phyloP scores from a whole-genome alignment of 2,329 filamentous ascomycete species.

The Macrophomina tecta region DNA sequence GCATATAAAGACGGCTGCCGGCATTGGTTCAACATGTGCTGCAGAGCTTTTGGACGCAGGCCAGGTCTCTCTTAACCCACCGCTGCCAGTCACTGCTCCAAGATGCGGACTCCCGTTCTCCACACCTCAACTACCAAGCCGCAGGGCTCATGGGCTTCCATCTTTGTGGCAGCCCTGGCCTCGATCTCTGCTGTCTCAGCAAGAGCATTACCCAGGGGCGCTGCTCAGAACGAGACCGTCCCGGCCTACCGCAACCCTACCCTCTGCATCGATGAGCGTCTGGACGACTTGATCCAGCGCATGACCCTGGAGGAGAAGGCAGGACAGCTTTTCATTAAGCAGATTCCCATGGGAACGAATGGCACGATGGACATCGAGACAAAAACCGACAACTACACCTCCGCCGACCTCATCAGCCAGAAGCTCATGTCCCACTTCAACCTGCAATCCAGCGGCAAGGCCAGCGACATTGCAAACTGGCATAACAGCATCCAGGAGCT shows the following conservation, averaged over 20 bases:
- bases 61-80: not conserved
- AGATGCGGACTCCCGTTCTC: not conserved
- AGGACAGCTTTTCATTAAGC: constrained; percentile 55
- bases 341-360: constrained; percentile 41
- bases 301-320: constrained; percentile 59
- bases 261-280: constrained; percentile 52
- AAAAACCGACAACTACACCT: constrained; percentile 36
- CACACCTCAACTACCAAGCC: not conserved
- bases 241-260: constrained; percentile 46
- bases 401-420: constrained; percentile 37
- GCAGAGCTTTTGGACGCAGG: not conserved
- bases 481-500: constrained; percentile 51
- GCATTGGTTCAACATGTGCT: not conserved
- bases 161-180: not conserved
- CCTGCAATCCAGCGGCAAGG: constrained; percentile 46
- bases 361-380: constrained; percentile 38
- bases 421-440: constrained; percentile 56
- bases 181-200: constrained; percentile 1
- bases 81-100: not conserved
- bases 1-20: not conserved
- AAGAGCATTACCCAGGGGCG: not conserved
- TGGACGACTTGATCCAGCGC: constrained; percentile 53
- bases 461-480: constrained; percentile 52
- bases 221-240: constrained; percentile 29
- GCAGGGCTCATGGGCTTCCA: constrained; percentile 6